phyloP scores from a whole-genome alignment of 2,329 filamentous ascomycete genomes.

The Fusarium nelsonii region DNA sequence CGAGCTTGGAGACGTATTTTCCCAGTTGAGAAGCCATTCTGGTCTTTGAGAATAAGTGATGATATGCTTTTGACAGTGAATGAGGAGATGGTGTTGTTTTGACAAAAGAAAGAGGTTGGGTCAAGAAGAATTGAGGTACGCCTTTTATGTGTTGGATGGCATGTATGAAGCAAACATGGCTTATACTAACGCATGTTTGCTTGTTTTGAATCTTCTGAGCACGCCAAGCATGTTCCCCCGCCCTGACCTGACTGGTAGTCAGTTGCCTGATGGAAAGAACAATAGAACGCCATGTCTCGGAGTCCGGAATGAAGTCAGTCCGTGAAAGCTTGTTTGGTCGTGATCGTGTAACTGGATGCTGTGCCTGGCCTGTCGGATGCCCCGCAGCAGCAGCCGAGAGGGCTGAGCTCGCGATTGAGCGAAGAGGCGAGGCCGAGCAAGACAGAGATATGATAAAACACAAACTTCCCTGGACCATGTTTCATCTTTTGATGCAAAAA shows the following conservation, averaged over 20 bases:
- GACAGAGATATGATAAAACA: too few relatives aligned
- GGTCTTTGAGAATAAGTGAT: neutral
- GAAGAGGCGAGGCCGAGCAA: slow-evolving; percentile 31
- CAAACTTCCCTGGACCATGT: too few relatives aligned
- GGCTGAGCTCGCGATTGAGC: slow-evolving; percentile 20
- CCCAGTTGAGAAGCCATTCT: slow-evolving; percentile 33
- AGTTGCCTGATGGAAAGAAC: neutral
- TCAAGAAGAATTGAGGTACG: neutral
- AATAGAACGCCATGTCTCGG: slow-evolving; percentile 13
- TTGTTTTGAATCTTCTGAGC: neutral
- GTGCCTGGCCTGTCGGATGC: slow-evolving; percentile 15
- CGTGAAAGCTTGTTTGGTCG: neutral
- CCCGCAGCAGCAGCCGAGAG: neutral
- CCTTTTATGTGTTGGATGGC: slow-evolving; percentile 18
- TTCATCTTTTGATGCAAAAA: too few relatives aligned
- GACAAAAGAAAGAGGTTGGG: neutral
- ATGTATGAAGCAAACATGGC: slow-evolving; percentile 22
- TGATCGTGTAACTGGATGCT: slow-evolving; percentile 11
- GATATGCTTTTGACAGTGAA: too few relatives aligned
- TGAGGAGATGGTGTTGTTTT: neutral
- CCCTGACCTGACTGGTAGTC: too few relatives aligned
- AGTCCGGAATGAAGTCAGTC: neutral
- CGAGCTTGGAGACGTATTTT: slow-evolving; percentile 38
- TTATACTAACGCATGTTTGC: slow-evolving; percentile 14
- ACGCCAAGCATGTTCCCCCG: too few relatives aligned